phyloP scores from a whole-genome alignment of 108 stramenopile species.

The Chaetoceros muelleri region DNA sequence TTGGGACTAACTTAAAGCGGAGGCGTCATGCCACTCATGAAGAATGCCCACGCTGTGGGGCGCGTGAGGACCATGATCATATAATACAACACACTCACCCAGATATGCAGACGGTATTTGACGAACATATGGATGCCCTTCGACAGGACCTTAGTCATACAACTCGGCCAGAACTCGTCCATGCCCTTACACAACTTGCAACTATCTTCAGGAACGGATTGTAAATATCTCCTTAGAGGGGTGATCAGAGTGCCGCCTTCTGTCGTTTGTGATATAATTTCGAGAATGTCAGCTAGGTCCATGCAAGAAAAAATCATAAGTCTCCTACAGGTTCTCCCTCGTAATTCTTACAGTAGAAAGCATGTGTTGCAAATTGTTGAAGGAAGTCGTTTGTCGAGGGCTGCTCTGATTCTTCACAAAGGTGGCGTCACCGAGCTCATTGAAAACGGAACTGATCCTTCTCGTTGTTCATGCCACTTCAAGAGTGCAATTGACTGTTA shows the following conservation, averaged over 20 bases:
- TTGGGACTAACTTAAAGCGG: not conserved
- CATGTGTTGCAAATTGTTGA: conserved; percentile 50
- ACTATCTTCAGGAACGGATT: conserved; percentile 55
- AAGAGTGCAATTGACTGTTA: conserved; percentile 67
- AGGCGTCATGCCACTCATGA: not conserved
- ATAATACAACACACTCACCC: too few species aligned
- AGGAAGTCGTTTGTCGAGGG: conserved; percentile 41
- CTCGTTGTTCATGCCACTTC: conserved; percentile 41
- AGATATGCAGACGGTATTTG: too few species aligned
- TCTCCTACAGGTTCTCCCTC: conserved; percentile 49
- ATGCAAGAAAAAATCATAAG: conserved; percentile 29
- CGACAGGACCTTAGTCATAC: too few species aligned
- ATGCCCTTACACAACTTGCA: too few species aligned
- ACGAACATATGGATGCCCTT: too few species aligned
- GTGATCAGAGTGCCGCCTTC: conserved; percentile 41
- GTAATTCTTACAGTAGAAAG: conserved; percentile 49
- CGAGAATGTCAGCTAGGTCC: conserved; percentile 34
- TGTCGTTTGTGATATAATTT: conserved; percentile 45
- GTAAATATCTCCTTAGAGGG: conserved; percentile 65
- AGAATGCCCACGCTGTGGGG: not conserved
- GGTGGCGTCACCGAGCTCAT: conserved; percentile 31
- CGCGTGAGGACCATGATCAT: too few species aligned
- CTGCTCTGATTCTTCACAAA: conserved; percentile 62
- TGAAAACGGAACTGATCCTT: conserved; percentile 9
- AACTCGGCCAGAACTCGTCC: too few species aligned